These are phyloP conservation scores for Termitomyces sp. DNA, from an alignment of 768 basidiomycete species.

Conservation along the genomic window DNA sequence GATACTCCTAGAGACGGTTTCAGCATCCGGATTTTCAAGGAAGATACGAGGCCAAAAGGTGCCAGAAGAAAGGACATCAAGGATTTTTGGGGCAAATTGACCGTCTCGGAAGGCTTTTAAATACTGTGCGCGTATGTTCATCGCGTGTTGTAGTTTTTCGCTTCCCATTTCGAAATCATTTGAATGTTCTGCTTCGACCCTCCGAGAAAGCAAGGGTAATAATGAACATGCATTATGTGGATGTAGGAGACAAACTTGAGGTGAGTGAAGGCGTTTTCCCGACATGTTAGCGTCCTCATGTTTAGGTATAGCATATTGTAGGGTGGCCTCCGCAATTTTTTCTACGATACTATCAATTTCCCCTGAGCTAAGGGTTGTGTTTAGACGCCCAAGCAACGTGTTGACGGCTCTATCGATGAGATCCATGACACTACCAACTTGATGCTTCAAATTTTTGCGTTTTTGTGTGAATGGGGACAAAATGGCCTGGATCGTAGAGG, in stretches of 20 bases:
- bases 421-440: slow-evolving; percentile 67
- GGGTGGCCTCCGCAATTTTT: slow-evolving; percentile 63
- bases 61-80: slow-evolving; percentile 56
- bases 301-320: slow-evolving; percentile 73
- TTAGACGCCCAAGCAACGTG: slow-evolving; percentile 44
- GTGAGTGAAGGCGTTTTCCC: slow-evolving; percentile 37
- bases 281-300: slow-evolving; percentile 34
- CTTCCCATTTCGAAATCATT: slow-evolving; percentile 14
- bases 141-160: slow-evolving; percentile 17
- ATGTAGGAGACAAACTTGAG: slow-evolving; percentile 59
- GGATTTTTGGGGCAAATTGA: slow-evolving; percentile 44
- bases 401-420: slow-evolving; percentile 67
- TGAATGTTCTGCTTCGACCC: slow-evolving; percentile 26
- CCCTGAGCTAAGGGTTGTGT: slow-evolving; percentile 45
- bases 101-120: slow-evolving; percentile 61
- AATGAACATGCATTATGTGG: slow-evolving; percentile 49
- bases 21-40: slow-evolving; percentile 72
- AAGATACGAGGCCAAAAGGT: slow-evolving; percentile 71
- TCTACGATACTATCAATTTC: slow-evolving; percentile 64
- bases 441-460: slow-evolving; percentile 43
- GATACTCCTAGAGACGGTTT: slow-evolving; percentile 58
- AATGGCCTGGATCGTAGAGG: slow-evolving; percentile 48
- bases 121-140: slow-evolving; percentile 44
- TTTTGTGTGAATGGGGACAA: slow-evolving; percentile 43
- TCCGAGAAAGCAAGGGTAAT: slow-evolving; percentile 44